A percentile compares a stretch with the other conserved stretches of the same genome.
These are phyloP conservation scores for Spinellus fusiger DNA, from an alignment of 192 early-diverging fungal species.

Conservation along the genomic window DNA sequence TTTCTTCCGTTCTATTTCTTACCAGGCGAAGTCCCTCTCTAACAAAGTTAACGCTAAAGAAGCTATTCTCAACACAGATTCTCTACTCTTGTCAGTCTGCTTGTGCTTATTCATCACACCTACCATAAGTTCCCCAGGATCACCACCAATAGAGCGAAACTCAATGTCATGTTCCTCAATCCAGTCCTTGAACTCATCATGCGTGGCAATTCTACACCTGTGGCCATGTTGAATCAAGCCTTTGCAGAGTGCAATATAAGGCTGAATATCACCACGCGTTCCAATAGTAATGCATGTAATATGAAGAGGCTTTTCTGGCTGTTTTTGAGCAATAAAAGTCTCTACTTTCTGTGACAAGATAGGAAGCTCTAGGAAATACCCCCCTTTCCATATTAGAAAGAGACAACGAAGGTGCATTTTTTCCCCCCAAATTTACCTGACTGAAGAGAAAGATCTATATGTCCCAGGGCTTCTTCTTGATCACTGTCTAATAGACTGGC, in stretches of 20 bases:
- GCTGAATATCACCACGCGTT: constrained; percentile 72
- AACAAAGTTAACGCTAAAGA: constrained; percentile 60
- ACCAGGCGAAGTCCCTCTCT: constrained; percentile 43
- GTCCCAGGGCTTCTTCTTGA: not conserved
- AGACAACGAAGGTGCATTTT: too few relatives aligned
- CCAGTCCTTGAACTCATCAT: constrained; percentile 60
- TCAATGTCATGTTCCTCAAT: constrained; percentile 61
- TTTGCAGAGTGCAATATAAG: constrained; percentile 66
- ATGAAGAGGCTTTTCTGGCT: constrained; percentile 42
- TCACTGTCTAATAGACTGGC: not conserved
- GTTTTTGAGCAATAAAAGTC: constrained; percentile 13
- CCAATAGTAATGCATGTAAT: constrained; percentile 70
- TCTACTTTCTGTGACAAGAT: not conserved
- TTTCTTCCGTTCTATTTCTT: constrained; percentile 1
- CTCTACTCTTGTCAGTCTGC: constrained; percentile 10
- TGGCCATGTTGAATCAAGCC: constrained; percentile 57
- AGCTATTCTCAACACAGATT: constrained; percentile 63
- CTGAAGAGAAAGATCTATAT: constrained; percentile 4
- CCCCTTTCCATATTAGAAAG: not conserved
- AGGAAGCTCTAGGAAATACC: not conserved
- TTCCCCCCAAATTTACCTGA: not conserved
- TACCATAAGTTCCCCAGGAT: constrained; percentile 58
- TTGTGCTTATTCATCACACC: not conserved
- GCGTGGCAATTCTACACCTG: constrained; percentile 59
- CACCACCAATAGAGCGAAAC: constrained; percentile 59